These are phyloP conservation scores for Colletotrichum sp. DNA, from an alignment of 2,329 filamentous ascomycete genomes.

Conservation along the genomic window DNA sequence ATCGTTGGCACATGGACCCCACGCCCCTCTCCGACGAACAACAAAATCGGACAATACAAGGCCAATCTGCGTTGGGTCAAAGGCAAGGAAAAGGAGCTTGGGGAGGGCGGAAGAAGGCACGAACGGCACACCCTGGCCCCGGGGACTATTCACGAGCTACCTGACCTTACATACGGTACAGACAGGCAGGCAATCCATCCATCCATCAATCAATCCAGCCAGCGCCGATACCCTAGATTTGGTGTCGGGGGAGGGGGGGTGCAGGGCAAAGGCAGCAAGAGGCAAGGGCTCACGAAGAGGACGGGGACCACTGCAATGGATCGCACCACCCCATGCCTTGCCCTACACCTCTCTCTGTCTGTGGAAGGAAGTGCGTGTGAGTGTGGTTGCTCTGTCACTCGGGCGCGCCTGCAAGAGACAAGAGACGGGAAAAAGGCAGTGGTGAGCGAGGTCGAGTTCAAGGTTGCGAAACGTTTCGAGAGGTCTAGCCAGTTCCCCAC, in stretches of 20 bases:
- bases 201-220: neutral
- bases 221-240: neutral
- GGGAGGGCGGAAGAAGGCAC: neutral
- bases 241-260: neutral
- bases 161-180: neutral
- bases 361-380: too few species aligned
- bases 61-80: conserved; percentile 5
- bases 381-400: too few species aligned
- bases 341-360: too few species aligned
- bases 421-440: neutral
- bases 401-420: neutral
- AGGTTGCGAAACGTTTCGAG: conserved; percentile 17
- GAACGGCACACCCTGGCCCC: neutral
- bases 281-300: neutral
- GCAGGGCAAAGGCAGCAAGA: neutral
- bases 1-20: neutral
- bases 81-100: neutral
- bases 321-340: too few species aligned
- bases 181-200: too few species aligned
- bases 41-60: conserved; percentile 7
- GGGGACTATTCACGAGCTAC: neutral
- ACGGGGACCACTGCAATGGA: too few species aligned
- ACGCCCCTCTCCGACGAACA: neutral
- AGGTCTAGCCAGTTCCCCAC: conserved; percentile 21
- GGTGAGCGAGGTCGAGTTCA: conserved; percentile 6